Percentiles rank a stretch among this genome's conserved stretches.
Evolutionary conservation across 148 eudicot genomes (phyloP).

Genomic region (Chenopodium formosanum): DNA sequence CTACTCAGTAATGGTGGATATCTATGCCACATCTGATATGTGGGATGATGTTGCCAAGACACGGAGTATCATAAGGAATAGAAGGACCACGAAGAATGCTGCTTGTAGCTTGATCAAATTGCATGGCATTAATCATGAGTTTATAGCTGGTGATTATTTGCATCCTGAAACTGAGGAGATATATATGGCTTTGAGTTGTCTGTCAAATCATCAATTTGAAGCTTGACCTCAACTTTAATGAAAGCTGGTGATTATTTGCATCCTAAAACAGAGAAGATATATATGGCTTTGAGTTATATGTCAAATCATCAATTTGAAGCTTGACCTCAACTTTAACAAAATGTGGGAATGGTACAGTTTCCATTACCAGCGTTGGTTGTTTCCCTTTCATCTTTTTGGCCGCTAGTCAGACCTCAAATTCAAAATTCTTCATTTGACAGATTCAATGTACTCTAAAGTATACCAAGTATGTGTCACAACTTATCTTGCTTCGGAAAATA

Average conservation of each 20-base stretch:
- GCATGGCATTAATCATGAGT: conserved; percentile 58
- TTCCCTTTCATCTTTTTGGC: neutral
- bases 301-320: conserved; percentile 51
- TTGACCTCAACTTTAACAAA: conserved; percentile 2
- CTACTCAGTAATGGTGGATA: conserved; percentile 68
- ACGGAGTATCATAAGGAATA: conserved; percentile 53
- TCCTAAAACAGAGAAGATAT: conserved; percentile 54
- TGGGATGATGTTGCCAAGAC: conserved; percentile 71
- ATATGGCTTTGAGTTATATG: conserved; percentile 37
- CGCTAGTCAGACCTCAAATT: neutral
- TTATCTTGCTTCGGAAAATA: neutral
- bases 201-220: conserved; percentile 52
- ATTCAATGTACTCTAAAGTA: neutral
- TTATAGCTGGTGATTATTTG: conserved; percentile 64
- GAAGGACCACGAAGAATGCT: conserved; percentile 54
- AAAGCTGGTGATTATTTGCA: conserved; percentile 64
- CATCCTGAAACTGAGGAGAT: conserved; percentile 59
- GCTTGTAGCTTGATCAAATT: conserved; percentile 70
- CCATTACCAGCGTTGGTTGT: neutral
- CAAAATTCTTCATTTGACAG: neutral
- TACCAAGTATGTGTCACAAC: neutral
- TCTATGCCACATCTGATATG: conserved; percentile 61
- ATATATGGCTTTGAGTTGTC: conserved; percentile 38
- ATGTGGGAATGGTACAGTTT: neutral
- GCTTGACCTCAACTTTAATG: conserved; percentile 11